Conservation (phyloP, 257 asterid species). For the Salvia splendens region DNA sequence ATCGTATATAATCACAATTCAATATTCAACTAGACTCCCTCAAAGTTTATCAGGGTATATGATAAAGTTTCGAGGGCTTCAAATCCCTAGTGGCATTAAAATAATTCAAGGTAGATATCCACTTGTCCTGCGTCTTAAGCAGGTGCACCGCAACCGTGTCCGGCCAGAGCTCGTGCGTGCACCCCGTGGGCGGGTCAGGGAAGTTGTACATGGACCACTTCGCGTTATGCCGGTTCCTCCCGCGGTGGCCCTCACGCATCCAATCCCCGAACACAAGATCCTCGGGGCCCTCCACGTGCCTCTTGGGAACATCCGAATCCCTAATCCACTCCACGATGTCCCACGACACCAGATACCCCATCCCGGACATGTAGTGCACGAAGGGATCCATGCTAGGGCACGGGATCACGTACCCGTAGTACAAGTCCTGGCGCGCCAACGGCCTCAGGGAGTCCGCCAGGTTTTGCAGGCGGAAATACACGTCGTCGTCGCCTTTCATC, state of each 20-base stretch:
- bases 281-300: conserved; percentile 70
- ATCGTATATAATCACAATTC: too few species aligned
- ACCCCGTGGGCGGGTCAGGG: conserved; percentile 74
- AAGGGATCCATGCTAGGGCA: conserved; percentile 90
- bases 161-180: conserved; percentile 90
- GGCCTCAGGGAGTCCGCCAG: conserved; percentile 60
- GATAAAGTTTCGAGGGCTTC: conserved; percentile 68
- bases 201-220: conserved; percentile 93
- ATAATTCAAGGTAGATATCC: conserved; percentile 75
- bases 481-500: conserved; percentile 86
- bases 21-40: too few species aligned
- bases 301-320: conserved; percentile 68
- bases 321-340: conserved; percentile 82
- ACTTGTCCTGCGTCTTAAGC: conserved; percentile 82
- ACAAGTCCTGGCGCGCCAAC: conserved; percentile 66
- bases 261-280: conserved; percentile 79
- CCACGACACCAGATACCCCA: conserved; percentile 93
- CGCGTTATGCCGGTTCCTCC: conserved; percentile 73
- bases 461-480: conserved; percentile 61
- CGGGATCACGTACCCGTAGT: conserved; percentile 87
- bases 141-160: conserved; percentile 81
- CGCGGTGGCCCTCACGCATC: conserved; percentile 74
- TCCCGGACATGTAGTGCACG: conserved; percentile 87
- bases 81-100: conserved; percentile 71
- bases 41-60: too few species aligned